Conservation (phyloP, 257 asterid genomes). For the Voacanga thouarsii region DNA sequence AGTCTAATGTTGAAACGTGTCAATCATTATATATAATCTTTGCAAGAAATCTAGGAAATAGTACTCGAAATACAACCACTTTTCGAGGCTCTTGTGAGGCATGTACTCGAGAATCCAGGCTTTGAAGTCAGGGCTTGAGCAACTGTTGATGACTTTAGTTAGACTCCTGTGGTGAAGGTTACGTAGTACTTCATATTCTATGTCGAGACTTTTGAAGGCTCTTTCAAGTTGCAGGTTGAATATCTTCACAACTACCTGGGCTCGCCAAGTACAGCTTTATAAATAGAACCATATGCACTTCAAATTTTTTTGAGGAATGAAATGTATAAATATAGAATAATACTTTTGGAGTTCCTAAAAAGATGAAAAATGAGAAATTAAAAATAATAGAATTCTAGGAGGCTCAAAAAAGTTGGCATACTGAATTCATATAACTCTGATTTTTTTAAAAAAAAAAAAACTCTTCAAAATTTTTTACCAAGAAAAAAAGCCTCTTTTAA, state of each 20-base stretch:
- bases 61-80: constrained; percentile 16
- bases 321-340: too few species aligned
- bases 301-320: too few species aligned
- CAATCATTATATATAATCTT: constrained; percentile 26
- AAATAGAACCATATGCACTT: constrained; percentile 21
- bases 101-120: constrained; percentile 29
- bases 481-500: too few species aligned
- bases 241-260: constrained; percentile 23
- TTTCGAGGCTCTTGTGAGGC: too few species aligned
- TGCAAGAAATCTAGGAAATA: constrained; percentile 11
- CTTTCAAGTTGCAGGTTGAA: constrained; percentile 21
- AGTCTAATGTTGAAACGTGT: constrained; percentile 26
- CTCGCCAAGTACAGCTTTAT: constrained; percentile 9
- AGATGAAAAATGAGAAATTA: too few species aligned
- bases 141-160: constrained; percentile 25
- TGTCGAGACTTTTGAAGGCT: constrained; percentile 18
- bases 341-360: too few species aligned
- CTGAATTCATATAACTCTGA: too few species aligned
- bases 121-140: constrained; percentile 26
- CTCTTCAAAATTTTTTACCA: too few species aligned
- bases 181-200: constrained; percentile 29
- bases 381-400: too few species aligned
- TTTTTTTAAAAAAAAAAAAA: too few species aligned
- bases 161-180: constrained; percentile 32
- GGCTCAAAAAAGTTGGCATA: too few species aligned